Evolutionary conservation across 2,329 filamentous ascomycete species (phyloP), one percentile per base, ranked within the genome.

Genomic region (Phialocephala subalpina): DNA sequence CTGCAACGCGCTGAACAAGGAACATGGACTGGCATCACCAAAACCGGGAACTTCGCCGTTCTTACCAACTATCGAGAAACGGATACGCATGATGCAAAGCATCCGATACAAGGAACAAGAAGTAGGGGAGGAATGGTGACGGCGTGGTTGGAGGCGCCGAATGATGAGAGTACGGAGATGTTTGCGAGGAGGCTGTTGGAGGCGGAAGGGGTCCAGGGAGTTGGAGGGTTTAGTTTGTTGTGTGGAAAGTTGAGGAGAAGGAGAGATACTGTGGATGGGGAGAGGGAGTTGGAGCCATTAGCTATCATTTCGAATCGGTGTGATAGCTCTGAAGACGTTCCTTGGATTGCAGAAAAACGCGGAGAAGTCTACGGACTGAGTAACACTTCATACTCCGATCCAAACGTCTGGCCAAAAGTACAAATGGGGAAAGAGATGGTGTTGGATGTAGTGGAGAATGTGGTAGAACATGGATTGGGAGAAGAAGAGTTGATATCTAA

Each of bases 51-150:
- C 64, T 81, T 91, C 62, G 88, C 88, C 9, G 84, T 90, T 14
- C 81, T 91, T 65, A 91, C 89, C 63, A 91, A 91, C 78, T 91
- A 87, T 74, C 84, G 87, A 65, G 88, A 91, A 78, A 80, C 79
- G 27, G 77, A 81, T 62, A 73, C 80, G 25, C 74, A 82, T 64
- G 84, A 87, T 73, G 79, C 80, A 3, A 78, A 80, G 18, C 84
- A 86, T 69, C 84, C 85, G 2, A 78, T 90, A 36, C 78, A 82
- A 73, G 86, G 83, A 20, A 78, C 81, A 67, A 84, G 82, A 72
- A 90, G 87, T 74, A 83, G 89, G 62, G 89, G 89, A 59, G 84
- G 82, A 58, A 88, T 91, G 82, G 87, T 89, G 35, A 90, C 84
- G 14, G 83, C 86, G 0, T 90, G 87, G 87, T 77, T 90, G 52